Evolutionary conservation across 345 rosid genomes (phyloP), one percentile per base, ranked within the genome.

Genomic region (Mangifera indica): DNA sequence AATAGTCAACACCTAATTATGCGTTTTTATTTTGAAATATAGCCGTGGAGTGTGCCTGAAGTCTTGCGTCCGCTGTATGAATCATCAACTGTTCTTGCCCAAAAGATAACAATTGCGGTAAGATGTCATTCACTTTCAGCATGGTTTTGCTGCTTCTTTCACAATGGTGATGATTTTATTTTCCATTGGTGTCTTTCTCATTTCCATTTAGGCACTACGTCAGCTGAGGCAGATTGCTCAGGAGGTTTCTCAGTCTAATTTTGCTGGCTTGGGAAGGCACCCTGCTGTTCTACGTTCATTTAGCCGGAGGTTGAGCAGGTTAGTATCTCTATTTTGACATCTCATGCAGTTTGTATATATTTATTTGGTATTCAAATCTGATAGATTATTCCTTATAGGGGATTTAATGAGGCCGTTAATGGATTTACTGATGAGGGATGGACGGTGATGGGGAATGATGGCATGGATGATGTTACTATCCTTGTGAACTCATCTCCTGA

Each of bases 41-140:
- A 96, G 99, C 98, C 99, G 17, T 88, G 97, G 91, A 88, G 93
- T 29, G 99, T 96, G 75, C 98, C 99, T 51, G 99, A 96, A 83
- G 99, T 96, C 70, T 74, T 96, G 67, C 96, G 99, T 40, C 97
- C 99, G 0, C 85, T 93, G 52, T 96, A 93, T 40, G 99, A 96
- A 81, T 96, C 98, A 70, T 92, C 99, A 67, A 88, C 88, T 49
- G 87, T 88, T 73, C 99, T 96, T 76, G 97, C 99, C 6, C 99
- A 96, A 73, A 96, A 89, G 89, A 91, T 88, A 72, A 96, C 99
- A 54, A 87, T 96, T 96, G 96, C 96, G 2, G 99, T 96, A 73
- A 81, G 96, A 70, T 57, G n/a, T 55, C 15, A 29, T 49, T 54
- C 20, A 15, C 61, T 59, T 46, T 69, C 37, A 21, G 26, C 52